Conservation (phyloP, 2,329 filamentous ascomycete species). For the Apiospora pterosperma region DNA sequence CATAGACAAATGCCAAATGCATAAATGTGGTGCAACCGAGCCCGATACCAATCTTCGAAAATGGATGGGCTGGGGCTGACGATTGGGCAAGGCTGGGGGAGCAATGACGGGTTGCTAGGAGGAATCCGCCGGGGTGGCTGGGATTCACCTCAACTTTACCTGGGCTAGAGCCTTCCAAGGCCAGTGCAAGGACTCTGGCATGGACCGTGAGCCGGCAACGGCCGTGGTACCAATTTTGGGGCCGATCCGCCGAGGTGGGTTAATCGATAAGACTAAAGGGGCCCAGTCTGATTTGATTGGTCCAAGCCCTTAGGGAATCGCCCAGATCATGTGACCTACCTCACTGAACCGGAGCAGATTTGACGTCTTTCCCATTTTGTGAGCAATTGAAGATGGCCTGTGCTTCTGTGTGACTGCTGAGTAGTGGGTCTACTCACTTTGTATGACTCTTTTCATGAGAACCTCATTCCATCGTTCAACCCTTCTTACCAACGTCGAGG, state of each 20-base stretch:
- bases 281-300: background rate
- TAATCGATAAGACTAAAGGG: background rate
- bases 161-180: too few species aligned
- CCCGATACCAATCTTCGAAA: background rate
- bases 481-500: background rate
- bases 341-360: background rate
- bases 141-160: background rate
- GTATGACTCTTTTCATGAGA: background rate
- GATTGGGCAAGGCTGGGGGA: conserved; percentile 3
- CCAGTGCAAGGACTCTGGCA: too few species aligned
- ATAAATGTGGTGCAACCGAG: background rate
- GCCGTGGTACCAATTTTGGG: too few species aligned
- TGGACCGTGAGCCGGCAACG: background rate
- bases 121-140: background rate
- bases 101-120: background rate
- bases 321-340: background rate
- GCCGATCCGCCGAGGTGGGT: background rate
- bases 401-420: background rate
- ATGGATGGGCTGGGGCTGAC: conserved; percentile 3
- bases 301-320: background rate
- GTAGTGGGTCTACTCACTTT: background rate
- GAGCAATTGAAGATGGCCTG: background rate
- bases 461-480: background rate
- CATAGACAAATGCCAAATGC: background rate
- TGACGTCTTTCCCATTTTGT: background rate